Evolutionary conservation across 345 rosid genomes (phyloP).

Genomic region (Nephelium lappaceum): DNA sequence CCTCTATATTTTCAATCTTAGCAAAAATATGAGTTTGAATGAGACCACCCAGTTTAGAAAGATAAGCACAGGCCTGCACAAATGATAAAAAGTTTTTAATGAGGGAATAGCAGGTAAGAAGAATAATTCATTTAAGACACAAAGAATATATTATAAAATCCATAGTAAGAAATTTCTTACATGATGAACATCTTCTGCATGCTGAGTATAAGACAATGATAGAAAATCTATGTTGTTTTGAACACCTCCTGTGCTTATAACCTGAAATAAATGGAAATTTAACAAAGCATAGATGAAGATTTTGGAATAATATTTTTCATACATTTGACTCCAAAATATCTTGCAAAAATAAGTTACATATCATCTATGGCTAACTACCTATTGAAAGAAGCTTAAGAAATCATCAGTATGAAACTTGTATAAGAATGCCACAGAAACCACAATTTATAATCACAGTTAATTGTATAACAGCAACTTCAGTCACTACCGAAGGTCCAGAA

Average conservation of each 20-base stretch:
- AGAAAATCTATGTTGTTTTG: slow-evolving; percentile 67
- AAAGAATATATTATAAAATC: no score
- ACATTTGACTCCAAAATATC: background rate
- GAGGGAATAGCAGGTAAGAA: no score
- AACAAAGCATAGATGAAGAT: background rate
- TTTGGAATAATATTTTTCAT: background rate
- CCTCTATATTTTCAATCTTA: no score
- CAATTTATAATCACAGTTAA: background rate
- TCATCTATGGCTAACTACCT: background rate
- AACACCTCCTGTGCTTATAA: slow-evolving; percentile 69
- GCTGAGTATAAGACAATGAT: slow-evolving; percentile 60
- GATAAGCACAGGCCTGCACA: no score
- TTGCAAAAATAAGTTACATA: background rate
- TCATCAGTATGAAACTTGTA: no score
- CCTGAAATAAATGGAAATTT: slow-evolving; percentile 37
- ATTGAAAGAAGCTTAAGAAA: background rate
- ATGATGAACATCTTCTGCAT: slow-evolving; percentile 69
- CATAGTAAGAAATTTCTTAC: no score
- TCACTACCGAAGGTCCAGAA: no score
- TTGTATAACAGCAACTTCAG: background rate
- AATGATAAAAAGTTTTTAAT: no score
- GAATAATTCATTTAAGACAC: no score
- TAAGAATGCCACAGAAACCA: background rate
- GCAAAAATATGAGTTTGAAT: no score
- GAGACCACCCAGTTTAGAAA: no score